Percentiles rank a stretch among this genome's conserved stretches.
phyloP scores from a whole-genome alignment of 768 basidiomycete genomes.

The Kwoniella newhampshirensis region DNA sequence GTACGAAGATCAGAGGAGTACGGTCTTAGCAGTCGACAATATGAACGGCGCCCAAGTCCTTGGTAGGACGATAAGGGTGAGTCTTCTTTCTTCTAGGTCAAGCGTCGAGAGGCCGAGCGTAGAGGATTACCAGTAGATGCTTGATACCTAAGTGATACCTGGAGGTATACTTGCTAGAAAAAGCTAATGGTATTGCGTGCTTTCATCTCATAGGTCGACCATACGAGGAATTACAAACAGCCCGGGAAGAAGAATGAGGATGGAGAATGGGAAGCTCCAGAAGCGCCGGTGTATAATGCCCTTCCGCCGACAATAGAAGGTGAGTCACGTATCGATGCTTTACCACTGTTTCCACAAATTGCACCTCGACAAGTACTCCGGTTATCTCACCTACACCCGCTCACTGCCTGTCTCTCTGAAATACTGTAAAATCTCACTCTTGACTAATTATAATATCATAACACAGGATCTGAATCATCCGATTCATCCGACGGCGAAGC shows the following conservation, averaged over 20 bases:
- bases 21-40: conserved; percentile 94
- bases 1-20: conserved; percentile 98
- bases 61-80: conserved; percentile 82
- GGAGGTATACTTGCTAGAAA: too few species aligned
- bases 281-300: conserved; percentile 84
- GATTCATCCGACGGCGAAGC: conserved; percentile 38
- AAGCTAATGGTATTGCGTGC: too few species aligned
- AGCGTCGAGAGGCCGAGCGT: too few species aligned
- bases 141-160: too few species aligned
- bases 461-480: conserved; percentile 15
- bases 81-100: too few species aligned
- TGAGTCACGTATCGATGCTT: conserved; percentile 54
- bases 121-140: too few species aligned
- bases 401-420: not conserved
- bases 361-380: too few species aligned
- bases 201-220: conserved; percentile 44
- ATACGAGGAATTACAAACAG: conserved; percentile 79
- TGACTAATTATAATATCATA: too few species aligned
- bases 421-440: conserved; percentile 11
- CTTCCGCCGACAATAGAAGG: conserved; percentile 70
- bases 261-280: conserved; percentile 81
- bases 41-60: conserved; percentile 90
- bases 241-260: conserved; percentile 70
- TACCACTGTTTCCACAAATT: too few species aligned
- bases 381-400: too few species aligned